Percentiles rank a stretch among this genome's conserved stretches.
Evolutionary conservation across 768 basidiomycete species (phyloP).

Genomic region (Phanerochaete sordida): DNA sequence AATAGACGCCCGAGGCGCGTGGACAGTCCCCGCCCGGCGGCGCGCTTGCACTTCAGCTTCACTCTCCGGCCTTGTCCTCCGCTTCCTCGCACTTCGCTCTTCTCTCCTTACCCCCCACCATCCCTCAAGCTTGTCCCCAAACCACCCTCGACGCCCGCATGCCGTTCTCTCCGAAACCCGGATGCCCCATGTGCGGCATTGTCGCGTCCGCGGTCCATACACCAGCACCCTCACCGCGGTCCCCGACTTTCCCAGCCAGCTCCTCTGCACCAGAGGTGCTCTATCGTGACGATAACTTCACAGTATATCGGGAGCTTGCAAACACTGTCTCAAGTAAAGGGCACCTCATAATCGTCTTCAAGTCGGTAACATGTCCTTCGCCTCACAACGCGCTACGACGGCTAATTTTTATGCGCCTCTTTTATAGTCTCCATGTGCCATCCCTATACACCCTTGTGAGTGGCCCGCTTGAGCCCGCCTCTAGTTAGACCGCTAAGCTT

Average conservation of each 20-base stretch:
- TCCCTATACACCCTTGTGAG: conserved; percentile 72
- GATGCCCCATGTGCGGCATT: conserved; percentile 77
- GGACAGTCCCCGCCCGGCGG: background rate
- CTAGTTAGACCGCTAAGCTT: too few species aligned
- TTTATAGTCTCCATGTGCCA: conserved; percentile 66
- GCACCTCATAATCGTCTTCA: conserved; percentile 73
- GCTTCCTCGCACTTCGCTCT: conserved; percentile 11
- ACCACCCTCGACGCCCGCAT: conserved; percentile 28
- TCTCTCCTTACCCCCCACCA: background rate
- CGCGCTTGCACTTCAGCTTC: background rate
- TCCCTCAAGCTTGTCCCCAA: background rate
- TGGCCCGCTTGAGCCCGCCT: too few species aligned
- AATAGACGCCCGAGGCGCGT: background rate
- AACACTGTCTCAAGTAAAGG: conserved; percentile 72
- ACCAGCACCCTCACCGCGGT: conserved; percentile 31
- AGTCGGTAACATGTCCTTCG: conserved; percentile 42
- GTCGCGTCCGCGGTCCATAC: conserved; percentile 51
- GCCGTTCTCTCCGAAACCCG: conserved; percentile 59
- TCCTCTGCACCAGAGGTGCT: conserved; percentile 57
- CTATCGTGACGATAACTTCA: conserved; percentile 77
- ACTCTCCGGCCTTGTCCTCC: background rate
- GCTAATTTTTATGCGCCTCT: conserved; percentile 12
- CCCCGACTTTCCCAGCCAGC: conserved; percentile 42
- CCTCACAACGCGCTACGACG: background rate
- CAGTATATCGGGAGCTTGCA: conserved; percentile 65